Conservation (phyloP, 1,139 yeast species). For the Suhomyces yuchorum region DNA sequence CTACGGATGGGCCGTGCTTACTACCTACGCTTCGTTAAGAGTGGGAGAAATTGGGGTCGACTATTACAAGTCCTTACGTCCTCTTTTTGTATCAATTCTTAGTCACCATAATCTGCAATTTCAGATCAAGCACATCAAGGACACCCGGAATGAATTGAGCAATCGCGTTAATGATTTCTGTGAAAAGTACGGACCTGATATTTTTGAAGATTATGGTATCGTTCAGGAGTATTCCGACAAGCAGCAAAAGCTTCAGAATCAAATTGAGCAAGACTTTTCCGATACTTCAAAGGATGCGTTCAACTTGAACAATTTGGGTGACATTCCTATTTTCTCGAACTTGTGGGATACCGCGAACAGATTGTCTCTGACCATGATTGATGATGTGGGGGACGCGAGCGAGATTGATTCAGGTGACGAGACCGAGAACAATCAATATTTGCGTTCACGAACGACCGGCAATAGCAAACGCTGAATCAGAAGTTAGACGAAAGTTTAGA, state of each 20-base stretch:
- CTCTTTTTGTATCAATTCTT: conserved; percentile 38
- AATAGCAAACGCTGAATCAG: background rate
- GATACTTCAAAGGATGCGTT: conserved; percentile 16
- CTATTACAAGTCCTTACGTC: conserved; percentile 42
- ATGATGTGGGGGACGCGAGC: conserved; percentile 1
- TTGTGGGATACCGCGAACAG: conserved; percentile 18
- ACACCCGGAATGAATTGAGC: conserved; percentile 55
- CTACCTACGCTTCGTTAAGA: conserved; percentile 46
- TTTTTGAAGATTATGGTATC: conserved; percentile 65
- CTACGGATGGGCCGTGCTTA: conserved; percentile 43
- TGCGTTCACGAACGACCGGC: background rate
- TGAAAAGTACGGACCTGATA: conserved; percentile 71
- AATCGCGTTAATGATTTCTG: conserved; percentile 66
- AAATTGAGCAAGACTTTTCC: conserved; percentile 6
- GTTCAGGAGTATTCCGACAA: conserved; percentile 30
- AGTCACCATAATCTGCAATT: conserved; percentile 43
- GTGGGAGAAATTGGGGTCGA: conserved; percentile 48
- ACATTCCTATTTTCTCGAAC: conserved; percentile 39
- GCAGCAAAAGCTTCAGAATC: conserved; percentile 17
- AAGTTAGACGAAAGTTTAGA: background rate
- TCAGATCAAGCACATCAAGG: conserved; percentile 55
- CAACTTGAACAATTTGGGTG: conserved; percentile 29
- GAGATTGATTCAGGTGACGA: background rate
- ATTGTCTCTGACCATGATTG: conserved; percentile 5
- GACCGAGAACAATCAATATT: background rate